Conservation (phyloP, 768 basidiomycete genomes). For the Tubosaeta brunneosetosa region DNA sequence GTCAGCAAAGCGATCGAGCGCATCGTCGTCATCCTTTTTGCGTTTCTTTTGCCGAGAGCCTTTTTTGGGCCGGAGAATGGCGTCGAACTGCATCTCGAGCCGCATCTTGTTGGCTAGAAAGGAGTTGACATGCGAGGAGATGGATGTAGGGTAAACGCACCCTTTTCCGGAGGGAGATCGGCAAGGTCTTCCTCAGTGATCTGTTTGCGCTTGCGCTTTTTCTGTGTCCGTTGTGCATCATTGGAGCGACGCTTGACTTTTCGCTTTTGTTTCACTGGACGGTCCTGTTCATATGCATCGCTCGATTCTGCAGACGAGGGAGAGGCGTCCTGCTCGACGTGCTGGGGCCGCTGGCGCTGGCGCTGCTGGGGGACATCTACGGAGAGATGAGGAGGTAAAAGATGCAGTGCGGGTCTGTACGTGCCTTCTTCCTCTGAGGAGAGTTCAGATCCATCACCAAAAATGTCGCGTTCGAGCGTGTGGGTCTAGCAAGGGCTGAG, state of each 20-base stretch:
- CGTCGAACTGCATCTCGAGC: constrained; percentile 81
- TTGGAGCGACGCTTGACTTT: constrained; percentile 38
- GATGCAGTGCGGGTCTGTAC: neutral
- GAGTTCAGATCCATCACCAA: constrained; percentile 82
- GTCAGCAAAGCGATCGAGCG: constrained; percentile 82
- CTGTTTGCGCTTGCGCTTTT: constrained; percentile 59
- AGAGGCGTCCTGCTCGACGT: constrained; percentile 33
- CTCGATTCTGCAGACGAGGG: constrained; percentile 40
- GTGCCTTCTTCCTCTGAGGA: constrained; percentile 65
- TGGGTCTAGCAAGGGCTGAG: constrained; percentile 4
- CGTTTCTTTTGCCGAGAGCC: constrained; percentile 55
- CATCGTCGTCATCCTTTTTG: constrained; percentile 79
- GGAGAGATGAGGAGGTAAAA: constrained; percentile 1
- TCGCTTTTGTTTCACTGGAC: constrained; percentile 23
- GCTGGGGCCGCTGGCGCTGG: constrained; percentile 29
- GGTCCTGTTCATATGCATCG: constrained; percentile 50
- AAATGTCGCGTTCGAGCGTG: constrained; percentile 65
- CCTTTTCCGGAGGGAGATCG: constrained; percentile 73
- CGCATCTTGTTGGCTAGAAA: constrained; percentile 65
- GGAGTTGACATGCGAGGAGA: neutral
- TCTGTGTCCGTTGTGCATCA: constrained; percentile 34
- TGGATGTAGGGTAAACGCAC: constrained; percentile 34
- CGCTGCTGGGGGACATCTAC: constrained; percentile 43
- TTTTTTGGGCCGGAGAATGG: constrained; percentile 81
- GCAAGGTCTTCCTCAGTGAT: constrained; percentile 61